These are phyloP conservation scores for Hagleromyces aurorensis DNA, from an alignment of 805 yeast genomes.

Conservation along the genomic window DNA sequence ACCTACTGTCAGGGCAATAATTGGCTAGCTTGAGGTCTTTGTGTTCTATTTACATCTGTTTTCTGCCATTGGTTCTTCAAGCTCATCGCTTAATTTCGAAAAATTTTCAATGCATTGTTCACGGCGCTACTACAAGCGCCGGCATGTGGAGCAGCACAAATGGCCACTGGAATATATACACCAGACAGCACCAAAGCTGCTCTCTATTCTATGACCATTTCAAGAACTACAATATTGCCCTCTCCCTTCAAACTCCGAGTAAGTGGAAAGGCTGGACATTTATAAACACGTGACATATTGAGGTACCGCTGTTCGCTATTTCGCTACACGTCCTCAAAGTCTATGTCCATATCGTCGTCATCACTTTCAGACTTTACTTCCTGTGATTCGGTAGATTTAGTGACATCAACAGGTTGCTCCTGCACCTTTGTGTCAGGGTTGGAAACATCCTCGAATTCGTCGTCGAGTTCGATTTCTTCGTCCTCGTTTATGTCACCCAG, in stretches of 20 bases:
- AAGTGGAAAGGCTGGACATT: too few species aligned
- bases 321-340: conserved; percentile 31
- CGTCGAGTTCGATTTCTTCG: conserved; percentile 38
- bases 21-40: background rate
- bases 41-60: conserved; percentile 1
- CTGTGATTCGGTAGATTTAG: conserved; percentile 1
- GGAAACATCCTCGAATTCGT: conserved; percentile 21
- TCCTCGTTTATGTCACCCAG: conserved; percentile 40
- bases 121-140: background rate
- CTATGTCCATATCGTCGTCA: conserved; percentile 30
- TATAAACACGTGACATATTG: background rate
- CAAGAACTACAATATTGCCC: too few species aligned
- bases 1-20: conserved; percentile 1
- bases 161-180: too few species aligned
- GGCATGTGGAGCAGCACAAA: conserved; percentile 1
- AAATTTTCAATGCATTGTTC: conserved; percentile 3
- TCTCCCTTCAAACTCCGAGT: too few species aligned
- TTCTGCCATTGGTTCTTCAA: background rate
- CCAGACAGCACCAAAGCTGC: too few species aligned
- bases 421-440: conserved; percentile 10
- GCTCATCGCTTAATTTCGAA: conserved; percentile 1
- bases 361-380: conserved; percentile 14
- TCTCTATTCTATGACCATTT: too few species aligned
- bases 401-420: conserved; percentile 1
- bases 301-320: background rate